A percentile compares a stretch with the other conserved stretches of the same genome.
These are phyloP conservation scores for Xylariaceae sp. DNA, from an alignment of 2,329 filamentous ascomycete species.

Conservation along the genomic window DNA sequence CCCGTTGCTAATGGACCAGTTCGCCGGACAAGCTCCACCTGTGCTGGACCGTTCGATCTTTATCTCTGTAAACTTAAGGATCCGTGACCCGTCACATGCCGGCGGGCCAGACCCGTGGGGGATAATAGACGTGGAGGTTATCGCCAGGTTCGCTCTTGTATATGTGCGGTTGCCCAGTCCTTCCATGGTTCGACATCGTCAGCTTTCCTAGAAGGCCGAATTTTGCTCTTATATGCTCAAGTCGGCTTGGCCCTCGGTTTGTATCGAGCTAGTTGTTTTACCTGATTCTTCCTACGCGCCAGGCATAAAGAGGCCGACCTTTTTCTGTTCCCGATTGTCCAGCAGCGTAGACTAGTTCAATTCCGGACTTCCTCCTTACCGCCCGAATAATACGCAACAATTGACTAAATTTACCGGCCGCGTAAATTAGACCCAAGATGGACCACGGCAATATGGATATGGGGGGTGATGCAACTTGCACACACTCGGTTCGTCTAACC, in stretches of 20 bases:
- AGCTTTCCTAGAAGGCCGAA: slow-evolving; percentile 19
- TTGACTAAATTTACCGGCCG: slow-evolving; percentile 18
- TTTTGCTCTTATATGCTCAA: slow-evolving; percentile 29
- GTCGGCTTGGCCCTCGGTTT: slow-evolving; percentile 7
- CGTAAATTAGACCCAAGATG: slow-evolving; percentile 25
- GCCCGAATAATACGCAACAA: slow-evolving; percentile 18
- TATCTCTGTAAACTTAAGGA: background rate
- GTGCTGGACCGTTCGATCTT: slow-evolving; percentile 6
- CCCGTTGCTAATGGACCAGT: slow-evolving; percentile 18
- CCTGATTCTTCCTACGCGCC: background rate
- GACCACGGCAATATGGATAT: slow-evolving; percentile 21
- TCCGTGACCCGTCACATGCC: slow-evolving; percentile 1
- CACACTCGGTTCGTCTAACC: slow-evolving; percentile 12
- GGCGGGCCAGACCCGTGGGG: background rate
- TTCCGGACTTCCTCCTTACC: slow-evolving; percentile 8
- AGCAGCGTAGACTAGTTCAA: background rate
- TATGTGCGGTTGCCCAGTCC: background rate
- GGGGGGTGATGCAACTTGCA: slow-evolving; percentile 11
- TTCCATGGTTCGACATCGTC: background rate
- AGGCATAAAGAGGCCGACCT: background rate
- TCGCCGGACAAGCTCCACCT: slow-evolving; percentile 12
- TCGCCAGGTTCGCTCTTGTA: background rate
- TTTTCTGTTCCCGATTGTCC: background rate
- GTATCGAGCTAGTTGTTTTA: background rate
- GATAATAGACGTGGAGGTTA: no score